These are phyloP conservation scores for Sporothrix sp. DNA, from an alignment of 2,329 filamentous ascomycete genomes.

Conservation along the genomic window DNA sequence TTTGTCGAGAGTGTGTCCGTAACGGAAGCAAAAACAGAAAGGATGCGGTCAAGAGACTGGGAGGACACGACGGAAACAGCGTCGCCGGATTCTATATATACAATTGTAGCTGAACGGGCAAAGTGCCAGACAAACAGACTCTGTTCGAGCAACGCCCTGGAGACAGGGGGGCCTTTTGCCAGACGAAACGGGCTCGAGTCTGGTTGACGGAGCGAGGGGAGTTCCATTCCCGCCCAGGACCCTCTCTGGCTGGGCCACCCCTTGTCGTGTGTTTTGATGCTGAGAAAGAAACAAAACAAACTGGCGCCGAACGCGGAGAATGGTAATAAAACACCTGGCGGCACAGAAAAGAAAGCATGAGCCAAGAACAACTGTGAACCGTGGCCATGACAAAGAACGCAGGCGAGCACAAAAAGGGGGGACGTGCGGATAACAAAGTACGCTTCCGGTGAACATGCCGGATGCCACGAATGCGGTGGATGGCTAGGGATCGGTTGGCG, in stretches of 20 bases:
- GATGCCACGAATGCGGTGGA: background rate
- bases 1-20: background rate
- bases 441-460: too few relatives aligned
- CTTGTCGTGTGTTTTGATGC: background rate
- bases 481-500: too few relatives aligned
- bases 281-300: slow-evolving; percentile 1
- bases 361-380: too few relatives aligned
- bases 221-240: background rate
- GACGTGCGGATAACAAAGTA: background rate
- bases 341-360: background rate
- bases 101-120: background rate
- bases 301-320: background rate
- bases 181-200: background rate
- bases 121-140: background rate
- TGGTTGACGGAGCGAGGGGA: slow-evolving; percentile 4
- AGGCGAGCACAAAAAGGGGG: background rate
- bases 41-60: background rate
- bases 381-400: background rate
- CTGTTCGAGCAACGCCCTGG: background rate
- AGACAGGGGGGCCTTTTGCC: background rate
- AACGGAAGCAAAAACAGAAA: background rate
- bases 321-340: background rate
- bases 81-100: slow-evolving; percentile 14
- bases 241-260: background rate
- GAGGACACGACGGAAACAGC: background rate